These are phyloP conservation scores for Crotalaria pallida DNA, from an alignment of 306 rosid species.

Conservation along the genomic window DNA sequence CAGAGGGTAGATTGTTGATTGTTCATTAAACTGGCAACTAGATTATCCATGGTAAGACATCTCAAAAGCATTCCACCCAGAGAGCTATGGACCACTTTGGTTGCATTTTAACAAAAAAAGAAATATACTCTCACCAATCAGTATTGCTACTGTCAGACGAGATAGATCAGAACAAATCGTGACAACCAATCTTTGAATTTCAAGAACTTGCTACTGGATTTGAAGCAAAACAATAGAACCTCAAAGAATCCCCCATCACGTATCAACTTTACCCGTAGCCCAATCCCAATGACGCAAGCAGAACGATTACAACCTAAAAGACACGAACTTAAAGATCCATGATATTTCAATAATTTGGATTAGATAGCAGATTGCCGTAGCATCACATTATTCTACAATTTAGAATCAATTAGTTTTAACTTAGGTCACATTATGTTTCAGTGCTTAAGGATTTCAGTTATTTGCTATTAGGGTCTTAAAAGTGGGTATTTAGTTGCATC, in stretches of 20 bases:
- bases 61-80: not conserved
- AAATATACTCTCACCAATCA: not conserved
- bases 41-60: not conserved
- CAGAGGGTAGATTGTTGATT: not conserved
- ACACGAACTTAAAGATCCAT: not conserved
- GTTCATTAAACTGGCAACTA: not conserved
- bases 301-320: not conserved
- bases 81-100: not conserved
- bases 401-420: not conserved
- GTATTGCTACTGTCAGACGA: not conserved
- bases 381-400: not conserved
- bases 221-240: not conserved
- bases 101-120: not conserved
- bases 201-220: not conserved
- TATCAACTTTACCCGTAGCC: not conserved
- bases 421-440: not conserved
- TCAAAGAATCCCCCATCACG: not conserved
- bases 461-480: not conserved
- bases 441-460: not conserved
- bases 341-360: not conserved
- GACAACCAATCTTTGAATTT: not conserved
- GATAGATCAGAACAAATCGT: not conserved
- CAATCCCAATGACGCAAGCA: not conserved
- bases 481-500: too few species aligned
- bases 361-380: not conserved